Conservation (phyloP, 257 asterid genomes). For the Eucommia ulmoides region DNA sequence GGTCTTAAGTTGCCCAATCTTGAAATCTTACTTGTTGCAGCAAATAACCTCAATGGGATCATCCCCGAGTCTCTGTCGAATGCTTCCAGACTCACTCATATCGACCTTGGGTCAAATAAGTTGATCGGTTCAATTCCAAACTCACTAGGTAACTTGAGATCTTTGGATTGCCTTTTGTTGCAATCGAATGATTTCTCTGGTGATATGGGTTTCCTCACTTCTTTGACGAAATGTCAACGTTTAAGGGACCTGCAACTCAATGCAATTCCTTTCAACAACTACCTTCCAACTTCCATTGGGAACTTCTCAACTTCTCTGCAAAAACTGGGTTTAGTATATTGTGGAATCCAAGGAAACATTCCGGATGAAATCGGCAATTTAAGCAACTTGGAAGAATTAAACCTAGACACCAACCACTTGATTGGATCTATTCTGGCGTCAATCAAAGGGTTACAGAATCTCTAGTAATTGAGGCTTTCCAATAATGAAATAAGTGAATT, state of each 20-base stretch:
- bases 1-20: constrained; percentile 16
- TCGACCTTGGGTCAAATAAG: background rate
- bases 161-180: background rate
- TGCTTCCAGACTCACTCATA: background rate
- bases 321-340: background rate
- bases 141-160: background rate
- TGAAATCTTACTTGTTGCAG: constrained; percentile 1
- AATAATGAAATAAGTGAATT: background rate
- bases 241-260: background rate
- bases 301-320: background rate
- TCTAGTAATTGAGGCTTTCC: background rate
- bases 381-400: background rate
- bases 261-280: background rate
- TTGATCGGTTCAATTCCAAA: background rate
- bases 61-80: constrained; percentile 16
- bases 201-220: background rate
- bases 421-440: background rate
- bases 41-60: constrained; percentile 14
- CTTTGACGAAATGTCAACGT: background rate
- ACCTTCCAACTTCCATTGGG: background rate
- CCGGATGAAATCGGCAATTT: background rate
- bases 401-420: background rate
- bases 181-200: background rate
- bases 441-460: background rate
- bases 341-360: background rate